Evolutionary conservation across 192 early-diverging fungal species (phyloP).

Genomic region (Helicostylum pulchrum): DNA sequence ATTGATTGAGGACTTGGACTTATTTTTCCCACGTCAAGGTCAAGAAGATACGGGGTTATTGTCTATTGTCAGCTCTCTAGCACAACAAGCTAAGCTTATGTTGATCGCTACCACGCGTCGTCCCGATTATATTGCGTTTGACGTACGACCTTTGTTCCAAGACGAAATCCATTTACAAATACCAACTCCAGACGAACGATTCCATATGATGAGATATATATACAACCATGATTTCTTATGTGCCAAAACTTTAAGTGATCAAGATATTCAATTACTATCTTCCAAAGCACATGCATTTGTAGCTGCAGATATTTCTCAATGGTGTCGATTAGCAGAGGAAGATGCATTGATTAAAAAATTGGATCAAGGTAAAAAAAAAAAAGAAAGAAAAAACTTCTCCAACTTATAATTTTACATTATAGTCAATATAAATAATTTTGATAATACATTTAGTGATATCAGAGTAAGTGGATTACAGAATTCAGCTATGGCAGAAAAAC

Average conservation of each 20-base stretch:
- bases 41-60: slow-evolving; percentile 13
- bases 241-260: not conserved
- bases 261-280: slow-evolving; percentile 29
- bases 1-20: slow-evolving; percentile 45
- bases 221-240: not conserved
- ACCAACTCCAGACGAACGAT: slow-evolving; percentile 49
- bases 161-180: slow-evolving; percentile 49
- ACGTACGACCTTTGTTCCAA: slow-evolving; percentile 22
- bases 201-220: slow-evolving; percentile 34
- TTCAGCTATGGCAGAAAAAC: slow-evolving; percentile 39
- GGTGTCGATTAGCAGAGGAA: slow-evolving; percentile 37
- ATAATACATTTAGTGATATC: slow-evolving; percentile 34
- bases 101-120: slow-evolving; percentile 2
- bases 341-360: not conserved
- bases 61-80: slow-evolving; percentile 10
- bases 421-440: slow-evolving; percentile 37
- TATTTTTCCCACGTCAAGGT: slow-evolving; percentile 40
- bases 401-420: slow-evolving; percentile 20
- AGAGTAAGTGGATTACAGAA: slow-evolving; percentile 31
- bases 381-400: slow-evolving; percentile 6
- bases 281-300: slow-evolving; percentile 53
- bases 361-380: slow-evolving; percentile 27
- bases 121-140: not conserved
- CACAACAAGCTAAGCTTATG: not conserved
- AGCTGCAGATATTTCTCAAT: slow-evolving; percentile 49